A percentile compares a stretch with the other conserved stretches of the same genome.
These are phyloP conservation scores for Aureobasidium sp. DNA, from an alignment of 2,329 filamentous ascomycete genomes.

Conservation along the genomic window DNA sequence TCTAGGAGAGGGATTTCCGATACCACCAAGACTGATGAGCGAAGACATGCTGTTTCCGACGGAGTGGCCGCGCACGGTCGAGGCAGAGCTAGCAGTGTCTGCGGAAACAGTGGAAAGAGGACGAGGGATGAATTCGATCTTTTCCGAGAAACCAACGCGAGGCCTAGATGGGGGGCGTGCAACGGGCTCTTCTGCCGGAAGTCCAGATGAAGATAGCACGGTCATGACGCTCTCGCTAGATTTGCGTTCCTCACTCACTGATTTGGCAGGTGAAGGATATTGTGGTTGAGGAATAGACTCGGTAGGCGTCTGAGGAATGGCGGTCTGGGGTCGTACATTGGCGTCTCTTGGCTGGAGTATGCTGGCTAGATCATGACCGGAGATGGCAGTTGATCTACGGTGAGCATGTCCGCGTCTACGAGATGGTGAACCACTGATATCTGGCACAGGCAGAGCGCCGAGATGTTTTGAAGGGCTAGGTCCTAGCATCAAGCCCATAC, in stretches of 20 bases:
- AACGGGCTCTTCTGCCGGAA: neutral
- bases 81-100: constrained; percentile 68
- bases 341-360: constrained; percentile 55
- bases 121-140: constrained; percentile 71
- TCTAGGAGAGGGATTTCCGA: constrained; percentile 9
- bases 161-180: constrained; percentile 43
- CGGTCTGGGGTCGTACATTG: constrained; percentile 23
- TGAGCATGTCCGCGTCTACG: constrained; percentile 66
- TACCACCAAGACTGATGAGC: constrained; percentile 49
- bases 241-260: neutral
- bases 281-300: neutral
- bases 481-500: constrained; percentile 49
- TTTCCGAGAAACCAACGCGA: constrained; percentile 76
- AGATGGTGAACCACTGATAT: constrained; percentile 40
- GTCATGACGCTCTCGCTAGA: neutral
- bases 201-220: neutral
- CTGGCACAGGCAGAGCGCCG: constrained; percentile 48
- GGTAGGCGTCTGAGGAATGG: constrained; percentile 4
- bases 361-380: constrained; percentile 68
- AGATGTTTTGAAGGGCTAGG: constrained; percentile 62
- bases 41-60: constrained; percentile 75
- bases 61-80: constrained; percentile 62
- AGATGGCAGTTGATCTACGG: constrained; percentile 72
- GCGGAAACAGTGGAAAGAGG: constrained; percentile 78
- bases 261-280: constrained; percentile 5